Evolutionary conservation across 768 basidiomycete species (phyloP).

Genomic region (Baorangia bicolor): DNA sequence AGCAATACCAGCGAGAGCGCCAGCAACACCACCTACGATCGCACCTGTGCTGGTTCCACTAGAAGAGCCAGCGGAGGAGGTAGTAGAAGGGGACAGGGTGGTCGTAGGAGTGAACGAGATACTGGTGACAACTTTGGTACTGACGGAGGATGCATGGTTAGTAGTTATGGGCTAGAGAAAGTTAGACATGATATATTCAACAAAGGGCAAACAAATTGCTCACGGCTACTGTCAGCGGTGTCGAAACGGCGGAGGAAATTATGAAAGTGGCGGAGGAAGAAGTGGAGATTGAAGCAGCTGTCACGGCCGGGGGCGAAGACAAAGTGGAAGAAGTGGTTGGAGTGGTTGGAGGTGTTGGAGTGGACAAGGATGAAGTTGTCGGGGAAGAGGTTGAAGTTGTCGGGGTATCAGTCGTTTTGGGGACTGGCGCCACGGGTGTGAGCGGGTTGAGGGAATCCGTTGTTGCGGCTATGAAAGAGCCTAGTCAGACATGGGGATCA

Average conservation of each 20-base stretch:
- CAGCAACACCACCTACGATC: constrained; percentile 44
- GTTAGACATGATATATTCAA: neutral
- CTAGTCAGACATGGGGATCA: neutral
- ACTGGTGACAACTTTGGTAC: neutral
- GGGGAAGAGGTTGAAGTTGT: constrained; percentile 7
- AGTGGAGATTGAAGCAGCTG: neutral
- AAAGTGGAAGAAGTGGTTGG: constrained; percentile 12
- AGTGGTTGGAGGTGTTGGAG: neutral
- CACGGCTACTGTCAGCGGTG: constrained; percentile 13
- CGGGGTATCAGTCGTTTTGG: constrained; percentile 17
- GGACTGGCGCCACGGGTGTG: neutral
- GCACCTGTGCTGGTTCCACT: constrained; percentile 32
- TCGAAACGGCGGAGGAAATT: constrained; percentile 6
- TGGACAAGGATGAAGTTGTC: constrained; percentile 1
- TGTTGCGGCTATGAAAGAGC: neutral
- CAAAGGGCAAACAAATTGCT: constrained; percentile 4
- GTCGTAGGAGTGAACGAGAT: neutral
- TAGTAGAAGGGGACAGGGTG: constrained; percentile 15
- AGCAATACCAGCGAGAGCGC: constrained; percentile 44
- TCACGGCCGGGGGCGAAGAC: neutral
- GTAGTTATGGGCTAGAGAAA: neutral
- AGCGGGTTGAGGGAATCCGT: neutral
- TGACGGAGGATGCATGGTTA: neutral
- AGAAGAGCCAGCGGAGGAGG: constrained; percentile 35
- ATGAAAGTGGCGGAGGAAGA: constrained; percentile 4